Base-by-base conservation (phyloP, 148 eudicot genomes). In the Vaccinium macrocarpon region DNA sequence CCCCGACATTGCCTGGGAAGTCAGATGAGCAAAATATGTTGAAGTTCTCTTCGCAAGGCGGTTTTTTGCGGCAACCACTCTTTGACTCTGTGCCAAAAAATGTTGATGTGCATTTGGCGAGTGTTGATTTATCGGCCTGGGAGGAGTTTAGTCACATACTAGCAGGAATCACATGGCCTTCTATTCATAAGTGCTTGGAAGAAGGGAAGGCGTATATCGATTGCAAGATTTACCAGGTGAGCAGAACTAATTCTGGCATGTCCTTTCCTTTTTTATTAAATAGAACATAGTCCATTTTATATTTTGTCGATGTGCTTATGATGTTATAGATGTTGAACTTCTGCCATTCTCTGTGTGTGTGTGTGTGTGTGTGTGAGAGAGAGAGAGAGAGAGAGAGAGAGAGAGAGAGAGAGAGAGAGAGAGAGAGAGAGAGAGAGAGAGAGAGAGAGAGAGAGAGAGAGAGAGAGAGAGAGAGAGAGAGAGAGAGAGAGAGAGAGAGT, bases 151-250 rank as follows among this genome's bases (percentile, higher is more conserved):
- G 88, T 84, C 90, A 84, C 85, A 90, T 92, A 89, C 86, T 93
- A 83, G 92, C 98, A 52, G 88, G 82, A 89, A 86, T 85, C 82
- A 92, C 93, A 73, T 97, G 99, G 99, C 92, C 93, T 77, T 85
- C 91, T 78, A 84, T 94, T 73, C 85, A 83, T 84, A 97, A 92
- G 89, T 97, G 96, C 86, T 79, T 97, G 90, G 89, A 83, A 32
- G 91, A 92, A 86, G 99, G 99, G 83, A 97, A 92, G 91, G 55
- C 89, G 18, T 93, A 91, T 85, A 88, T 88, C 38, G 91, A 93
- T 92, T 86, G 86, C 85, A 90, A 86, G 85, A 84, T 89, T 84
- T 97, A 97, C 85, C 98, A 93, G 99, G 99, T 96, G 83, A 49
- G 46, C 76, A 11, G 72, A 66, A 66, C 8, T 29, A 64, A 76